phyloP scores from a whole-genome alignment of 805 yeast genomes.

The Candida dajiaensis region DNA sequence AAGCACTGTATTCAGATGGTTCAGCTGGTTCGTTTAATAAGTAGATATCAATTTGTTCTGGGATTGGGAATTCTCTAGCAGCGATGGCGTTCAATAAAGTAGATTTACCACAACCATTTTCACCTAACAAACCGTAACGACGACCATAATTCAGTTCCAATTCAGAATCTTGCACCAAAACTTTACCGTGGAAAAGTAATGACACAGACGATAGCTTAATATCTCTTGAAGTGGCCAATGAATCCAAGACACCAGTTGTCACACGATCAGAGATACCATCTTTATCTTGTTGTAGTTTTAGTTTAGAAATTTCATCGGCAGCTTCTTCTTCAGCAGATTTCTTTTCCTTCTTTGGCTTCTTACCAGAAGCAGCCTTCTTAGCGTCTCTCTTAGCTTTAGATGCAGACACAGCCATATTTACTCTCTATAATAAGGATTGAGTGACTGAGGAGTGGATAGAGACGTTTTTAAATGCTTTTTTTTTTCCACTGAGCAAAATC shows the following conservation, averaged over 20 bases:
- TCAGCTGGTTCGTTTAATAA: conserved; percentile 96
- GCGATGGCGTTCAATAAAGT: conserved; percentile 91
- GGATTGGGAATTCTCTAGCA: conserved; percentile 93
- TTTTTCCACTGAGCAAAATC: background rate
- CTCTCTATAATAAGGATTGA: background rate
- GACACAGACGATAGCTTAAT: conserved; percentile 86
- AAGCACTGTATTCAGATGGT: conserved; percentile 85
- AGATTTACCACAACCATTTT: conserved; percentile 98
- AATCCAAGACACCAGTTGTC: conserved; percentile 92
- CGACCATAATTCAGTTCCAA: conserved; percentile 95
- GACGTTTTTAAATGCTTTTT: background rate
- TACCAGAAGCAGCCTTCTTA: conserved; percentile 83
- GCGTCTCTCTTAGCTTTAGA: conserved; percentile 99
- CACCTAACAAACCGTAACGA: conserved; percentile 96
- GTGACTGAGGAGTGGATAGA: background rate
- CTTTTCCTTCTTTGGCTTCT: conserved; percentile 52
- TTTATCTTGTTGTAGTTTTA: conserved; percentile 90
- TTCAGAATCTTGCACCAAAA: conserved; percentile 84
- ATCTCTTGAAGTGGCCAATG: conserved; percentile 88
- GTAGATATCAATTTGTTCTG: conserved; percentile 86
- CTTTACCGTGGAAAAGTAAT: conserved; percentile 95
- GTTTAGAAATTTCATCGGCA: conserved; percentile 71
- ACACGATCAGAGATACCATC: conserved; percentile 96
- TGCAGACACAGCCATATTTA: conserved; percentile 47
- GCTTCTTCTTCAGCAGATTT: conserved; percentile 46